phyloP scores from a whole-genome alignment of 495 filamentous ascomycete species.

The Aspergillus bridgeri region DNA sequence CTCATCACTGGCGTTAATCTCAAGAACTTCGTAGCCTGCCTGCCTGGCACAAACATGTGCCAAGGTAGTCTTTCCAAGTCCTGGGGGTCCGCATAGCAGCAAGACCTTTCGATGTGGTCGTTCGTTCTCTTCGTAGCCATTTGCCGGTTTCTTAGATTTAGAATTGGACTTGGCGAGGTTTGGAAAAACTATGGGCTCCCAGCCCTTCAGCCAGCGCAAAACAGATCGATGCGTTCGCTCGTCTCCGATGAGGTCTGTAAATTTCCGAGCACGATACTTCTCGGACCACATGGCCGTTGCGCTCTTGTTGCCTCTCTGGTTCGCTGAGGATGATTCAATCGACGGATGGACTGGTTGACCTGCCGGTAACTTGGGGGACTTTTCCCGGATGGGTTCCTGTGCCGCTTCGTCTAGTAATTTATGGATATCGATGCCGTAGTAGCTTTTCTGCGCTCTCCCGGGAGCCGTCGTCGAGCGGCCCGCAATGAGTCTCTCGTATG shows the following conservation, averaged over 20 bases:
- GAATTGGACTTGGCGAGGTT: constrained; percentile 56
- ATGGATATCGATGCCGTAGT: constrained; percentile 91
- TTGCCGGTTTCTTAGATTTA: constrained; percentile 35
- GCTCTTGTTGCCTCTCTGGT: constrained; percentile 29
- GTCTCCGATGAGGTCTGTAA: constrained; percentile 90
- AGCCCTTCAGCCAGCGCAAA: constrained; percentile 86
- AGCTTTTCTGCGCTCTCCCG: constrained; percentile 73
- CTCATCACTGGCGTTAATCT: constrained; percentile 94
- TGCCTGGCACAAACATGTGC: constrained; percentile 95
- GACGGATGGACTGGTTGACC: constrained; percentile 26
- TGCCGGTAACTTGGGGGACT: constrained; percentile 21
- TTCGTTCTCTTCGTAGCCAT: constrained; percentile 53
- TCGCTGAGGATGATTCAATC: constrained; percentile 37
- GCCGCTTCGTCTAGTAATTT: constrained; percentile 66
- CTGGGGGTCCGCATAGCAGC: constrained; percentile 84
- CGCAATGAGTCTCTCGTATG: constrained; percentile 68
- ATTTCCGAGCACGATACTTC: constrained; percentile 87
- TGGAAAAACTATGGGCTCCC: constrained; percentile 92
- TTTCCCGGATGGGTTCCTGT: constrained; percentile 39
- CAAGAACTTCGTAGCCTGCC: constrained; percentile 91
- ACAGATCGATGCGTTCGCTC: constrained; percentile 91
- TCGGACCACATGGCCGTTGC: constrained; percentile 72
- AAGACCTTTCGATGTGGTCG: constrained; percentile 79
- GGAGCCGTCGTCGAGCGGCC: constrained; percentile 63
- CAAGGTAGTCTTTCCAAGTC: constrained; percentile 91